These are phyloP conservation scores for Cucurbita maxima DNA, from an alignment of 306 rosid genomes.

Conservation along the genomic window DNA sequence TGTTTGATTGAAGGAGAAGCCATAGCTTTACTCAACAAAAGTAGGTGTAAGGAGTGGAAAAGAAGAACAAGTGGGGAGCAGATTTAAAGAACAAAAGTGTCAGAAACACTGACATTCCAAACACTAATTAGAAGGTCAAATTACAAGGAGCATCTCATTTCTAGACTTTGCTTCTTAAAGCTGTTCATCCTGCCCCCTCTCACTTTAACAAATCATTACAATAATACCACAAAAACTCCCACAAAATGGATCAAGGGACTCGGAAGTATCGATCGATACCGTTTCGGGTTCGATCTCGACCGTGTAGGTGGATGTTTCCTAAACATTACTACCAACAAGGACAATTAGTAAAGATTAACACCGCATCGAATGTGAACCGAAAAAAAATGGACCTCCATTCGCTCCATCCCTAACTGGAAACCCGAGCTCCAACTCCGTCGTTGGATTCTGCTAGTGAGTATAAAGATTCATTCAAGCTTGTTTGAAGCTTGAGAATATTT, in stretches of 20 bases:
- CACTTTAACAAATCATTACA: conserved; percentile 2
- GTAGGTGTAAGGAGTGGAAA: background rate
- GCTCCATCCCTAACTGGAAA: conserved; percentile 79
- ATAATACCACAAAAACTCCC: background rate
- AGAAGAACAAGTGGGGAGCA: too few relatives aligned
- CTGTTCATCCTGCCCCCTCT: background rate
- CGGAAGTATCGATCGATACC: background rate
- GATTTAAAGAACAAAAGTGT: background rate
- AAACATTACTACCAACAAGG: background rate
- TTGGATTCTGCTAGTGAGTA: conserved; percentile 86
- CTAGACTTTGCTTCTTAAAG: conserved; percentile 1
- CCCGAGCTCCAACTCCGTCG: conserved; percentile 78
- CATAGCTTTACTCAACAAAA: background rate
- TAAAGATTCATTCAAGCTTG: conserved; percentile 61
- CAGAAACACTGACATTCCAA: conserved; percentile 4
- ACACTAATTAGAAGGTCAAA: conserved; percentile 7
- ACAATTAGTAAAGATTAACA: conserved; percentile 13
- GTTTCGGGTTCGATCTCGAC: background rate
- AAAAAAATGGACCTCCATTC: conserved; percentile 71
- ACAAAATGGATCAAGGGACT: background rate
- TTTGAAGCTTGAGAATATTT: conserved; percentile 54
- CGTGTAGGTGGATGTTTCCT: background rate
- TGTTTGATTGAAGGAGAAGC: background rate
- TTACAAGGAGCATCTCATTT: background rate
- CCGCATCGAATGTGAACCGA: conserved; percentile 57